Base-by-base conservation (phyloP, 2,329 filamentous ascomycete species). In the Ophiocordyceps robertsii region DNA sequence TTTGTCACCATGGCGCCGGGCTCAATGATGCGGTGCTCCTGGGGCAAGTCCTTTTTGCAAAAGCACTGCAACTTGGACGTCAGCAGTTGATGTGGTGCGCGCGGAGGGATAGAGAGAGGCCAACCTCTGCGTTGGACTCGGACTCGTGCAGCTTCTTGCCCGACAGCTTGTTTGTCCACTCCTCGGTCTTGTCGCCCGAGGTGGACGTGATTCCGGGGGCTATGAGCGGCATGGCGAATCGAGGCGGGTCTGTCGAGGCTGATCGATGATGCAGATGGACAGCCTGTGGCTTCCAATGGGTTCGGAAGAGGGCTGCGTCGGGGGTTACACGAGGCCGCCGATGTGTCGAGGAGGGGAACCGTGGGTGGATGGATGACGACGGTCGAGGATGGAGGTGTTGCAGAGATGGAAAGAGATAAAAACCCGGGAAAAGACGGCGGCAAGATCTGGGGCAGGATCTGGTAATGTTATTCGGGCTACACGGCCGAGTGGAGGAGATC, bases 141-240 rank as follows among this genome's bases (percentile, higher is more conserved):
- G 52, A 47, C 0, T 77, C 75, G 11, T 68, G 67, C 12, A 80
- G 59, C 39, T 68, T 80, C 72, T 81, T 82, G 55, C 77, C 77
- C 38, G 76, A 69, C 5, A 82, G 65, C 66, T 79, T 78, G 60
- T 69, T 70, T 49, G 62, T 64, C 77, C 77, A 82, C 52, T 76
- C 66, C 45, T 75, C 64, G 31, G 68, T 73, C 60, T 68, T 66
- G 56, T 63, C 54, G 48, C 57, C 57, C 35, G 65, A 59, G 47
- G 61, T 63, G 47, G 61, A 65, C 48, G 66, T 77, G 51, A 79
- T 62, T 54, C 72, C 73, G 43, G 76, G 75, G 16, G 78, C 69
- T 52, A 81, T 68, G 61, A 81, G 76, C 73, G 77, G 77, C 77
- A 82, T 79, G 63, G n/a, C 58, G 46, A 29, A 12, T 37, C 21